Conservation (phyloP, 2,329 filamentous ascomycete genomes). For the Cladorrhinum sp. region DNA sequence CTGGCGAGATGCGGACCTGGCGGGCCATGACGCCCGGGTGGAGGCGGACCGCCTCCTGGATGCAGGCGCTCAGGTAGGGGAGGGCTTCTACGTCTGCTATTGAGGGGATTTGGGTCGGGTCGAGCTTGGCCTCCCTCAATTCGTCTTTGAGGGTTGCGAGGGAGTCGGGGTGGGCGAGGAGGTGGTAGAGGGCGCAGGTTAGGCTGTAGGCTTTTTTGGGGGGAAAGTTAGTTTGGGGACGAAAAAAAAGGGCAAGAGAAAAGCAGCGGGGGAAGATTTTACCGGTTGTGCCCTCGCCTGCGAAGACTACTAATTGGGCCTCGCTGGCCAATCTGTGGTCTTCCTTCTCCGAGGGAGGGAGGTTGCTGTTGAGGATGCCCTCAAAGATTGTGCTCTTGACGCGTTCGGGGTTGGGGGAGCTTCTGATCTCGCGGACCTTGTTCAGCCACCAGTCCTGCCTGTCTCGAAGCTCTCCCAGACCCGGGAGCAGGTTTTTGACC, state of each 20-base stretch:
- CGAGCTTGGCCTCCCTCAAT: constrained; percentile 21
- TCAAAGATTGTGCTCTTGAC: constrained; percentile 30
- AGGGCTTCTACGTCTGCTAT: constrained; percentile 29
- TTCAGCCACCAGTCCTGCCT: constrained; percentile 21
- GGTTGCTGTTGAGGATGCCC: constrained; percentile 29
- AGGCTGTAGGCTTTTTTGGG: no score
- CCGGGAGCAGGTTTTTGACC: neutral
- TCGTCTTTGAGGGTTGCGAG: constrained; percentile 15
- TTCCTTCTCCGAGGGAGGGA: constrained; percentile 29
- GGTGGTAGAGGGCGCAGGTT: no score
- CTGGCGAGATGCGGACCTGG: constrained; percentile 32
- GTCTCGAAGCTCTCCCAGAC: neutral
- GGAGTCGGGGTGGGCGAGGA: no score
- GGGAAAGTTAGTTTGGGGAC: no score
- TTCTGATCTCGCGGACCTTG: constrained; percentile 22
- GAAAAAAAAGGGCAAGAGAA: no score
- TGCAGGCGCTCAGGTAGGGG: constrained; percentile 33
- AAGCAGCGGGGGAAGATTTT: constrained; percentile 20
- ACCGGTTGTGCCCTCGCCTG: constrained; percentile 33
- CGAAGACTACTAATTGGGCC: constrained; percentile 29
- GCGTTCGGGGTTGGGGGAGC: constrained; percentile 25
- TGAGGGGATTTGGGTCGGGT: constrained; percentile 11
- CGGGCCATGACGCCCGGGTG: constrained; percentile 35
- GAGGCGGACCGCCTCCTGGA: constrained; percentile 37
- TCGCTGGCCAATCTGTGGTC: constrained; percentile 28